A percentile compares a stretch with the other conserved stretches of the same genome.
Evolutionary conservation across 495 filamentous ascomycete genomes (phyloP).

Genomic region (Pyrenula massariospora): DNA sequence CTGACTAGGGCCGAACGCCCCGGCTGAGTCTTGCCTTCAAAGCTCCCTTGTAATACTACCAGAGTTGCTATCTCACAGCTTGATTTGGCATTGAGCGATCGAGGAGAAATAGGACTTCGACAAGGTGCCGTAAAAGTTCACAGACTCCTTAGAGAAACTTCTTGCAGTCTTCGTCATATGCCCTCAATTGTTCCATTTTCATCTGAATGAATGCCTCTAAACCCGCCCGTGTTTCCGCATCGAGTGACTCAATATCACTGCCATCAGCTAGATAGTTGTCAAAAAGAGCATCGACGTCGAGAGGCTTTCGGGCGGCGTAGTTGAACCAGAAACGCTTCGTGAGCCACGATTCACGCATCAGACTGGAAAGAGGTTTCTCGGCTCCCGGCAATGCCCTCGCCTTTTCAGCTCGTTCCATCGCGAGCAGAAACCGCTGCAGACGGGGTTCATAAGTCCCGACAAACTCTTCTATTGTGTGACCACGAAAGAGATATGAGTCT

Average conservation of each 20-base stretch:
- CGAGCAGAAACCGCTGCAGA: slow-evolving; percentile 18
- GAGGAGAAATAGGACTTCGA: too few species aligned
- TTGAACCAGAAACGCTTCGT: slow-evolving; percentile 31
- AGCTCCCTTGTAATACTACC: too few species aligned
- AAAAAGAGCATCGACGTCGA: slow-evolving; percentile 28
- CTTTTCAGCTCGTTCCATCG: slow-evolving; percentile 14
- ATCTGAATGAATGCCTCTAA: not conserved
- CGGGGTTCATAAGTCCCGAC: slow-evolving; percentile 20
- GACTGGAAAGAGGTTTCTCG: slow-evolving; percentile 17
- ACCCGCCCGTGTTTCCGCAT: slow-evolving; percentile 15
- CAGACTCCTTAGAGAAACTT: not conserved
- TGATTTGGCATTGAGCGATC: too few species aligned
- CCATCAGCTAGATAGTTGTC: slow-evolving; percentile 22
- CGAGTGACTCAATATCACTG: slow-evolving; percentile 19
- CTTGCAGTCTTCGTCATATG: not conserved
- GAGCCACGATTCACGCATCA: slow-evolving; percentile 27
- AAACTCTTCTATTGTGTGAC: slow-evolving; percentile 20
- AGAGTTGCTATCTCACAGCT: too few species aligned
- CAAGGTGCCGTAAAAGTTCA: too few species aligned
- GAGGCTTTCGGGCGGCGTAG: slow-evolving; percentile 25
- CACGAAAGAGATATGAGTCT: slow-evolving; percentile 21
- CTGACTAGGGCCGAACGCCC: too few species aligned
- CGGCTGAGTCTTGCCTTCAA: too few species aligned
- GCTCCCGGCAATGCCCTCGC: slow-evolving; percentile 8
- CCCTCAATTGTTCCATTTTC: not conserved